Evolutionary conservation across 345 rosid species (phyloP), one percentile per base, ranked within the genome.

Genomic region (Citrus reticulata): DNA sequence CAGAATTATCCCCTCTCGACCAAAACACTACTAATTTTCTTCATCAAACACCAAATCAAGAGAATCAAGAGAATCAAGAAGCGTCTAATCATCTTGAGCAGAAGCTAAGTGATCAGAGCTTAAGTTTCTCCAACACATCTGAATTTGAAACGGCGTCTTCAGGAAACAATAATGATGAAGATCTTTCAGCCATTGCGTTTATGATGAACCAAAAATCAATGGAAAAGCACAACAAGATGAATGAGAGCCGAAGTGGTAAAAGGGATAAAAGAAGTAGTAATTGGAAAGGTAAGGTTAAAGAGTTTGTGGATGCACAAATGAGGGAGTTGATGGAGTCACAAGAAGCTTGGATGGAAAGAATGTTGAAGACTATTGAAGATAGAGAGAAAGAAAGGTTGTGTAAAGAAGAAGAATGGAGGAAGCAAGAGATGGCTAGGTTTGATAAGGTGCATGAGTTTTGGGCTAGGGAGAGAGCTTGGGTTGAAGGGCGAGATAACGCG

Each of bases 261-360:
- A 73, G 83, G 72, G 69, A 54, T 29, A 87, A 73, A 49, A 78
- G 72, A 25, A 80, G 83, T 13, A 46, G 51, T 46, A 46, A 46
- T 2, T 89, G 88, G 88, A 87, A 81, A 72, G 64, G 32, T 13
- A 86, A 89, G 77, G 92, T 90, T 65, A 85, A 84, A 84, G 81
- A 73, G 13, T 86, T 86, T 11, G 85, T 90, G 51, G 89, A 83
- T 60, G 77, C 73, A 7, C 79, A 85, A 37, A 81, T 89, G 91
- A 83, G 75, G 83, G 88, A 76, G 79, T 9, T 90, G 46, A 63
- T 81, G 71, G 90, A 87, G 71, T 85, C 77, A 29, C 94, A 90
- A 73, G 94, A 90, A 78, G 79, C 78, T 3, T 87, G 91, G 92
- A 90, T 90, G 92, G 89, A 86, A 84, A 87, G 77, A 73, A 87